Percentiles rank a stretch among this genome's conserved stretches.
Conservation (phyloP, 2,329 filamentous ascomycete genomes). For the Phialocephala sp. region DNA sequence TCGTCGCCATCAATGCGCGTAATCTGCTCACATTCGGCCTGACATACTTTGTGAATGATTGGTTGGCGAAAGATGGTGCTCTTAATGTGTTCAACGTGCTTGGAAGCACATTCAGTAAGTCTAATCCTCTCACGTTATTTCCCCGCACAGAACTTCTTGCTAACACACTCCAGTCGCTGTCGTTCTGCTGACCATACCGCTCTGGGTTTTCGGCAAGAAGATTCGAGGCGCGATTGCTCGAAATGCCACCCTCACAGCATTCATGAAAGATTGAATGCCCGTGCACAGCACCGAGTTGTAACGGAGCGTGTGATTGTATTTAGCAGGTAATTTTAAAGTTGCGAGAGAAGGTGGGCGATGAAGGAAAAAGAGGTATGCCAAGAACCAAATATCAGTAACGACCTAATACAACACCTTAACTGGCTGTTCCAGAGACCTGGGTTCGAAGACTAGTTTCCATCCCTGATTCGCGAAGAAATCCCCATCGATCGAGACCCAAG, state of each 20-base stretch:
- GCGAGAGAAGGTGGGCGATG: neutral
- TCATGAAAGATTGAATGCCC: constrained; percentile 29
- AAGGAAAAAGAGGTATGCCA: neutral
- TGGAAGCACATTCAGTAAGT: constrained; percentile 37
- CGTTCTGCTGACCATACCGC: constrained; percentile 31
- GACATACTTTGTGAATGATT: constrained; percentile 51
- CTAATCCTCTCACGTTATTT: neutral
- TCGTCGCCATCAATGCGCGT: constrained; percentile 34
- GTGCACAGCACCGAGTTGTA: neutral
- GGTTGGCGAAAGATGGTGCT: constrained; percentile 45
- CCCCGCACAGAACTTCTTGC: neutral
- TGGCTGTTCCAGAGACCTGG: constrained; percentile 7
- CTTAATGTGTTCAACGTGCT: constrained; percentile 47
- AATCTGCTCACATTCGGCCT: constrained; percentile 52
- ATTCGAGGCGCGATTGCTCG: constrained; percentile 31
- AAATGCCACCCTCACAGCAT: constrained; percentile 25
- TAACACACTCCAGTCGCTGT: constrained; percentile 23
- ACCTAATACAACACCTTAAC: neutral
- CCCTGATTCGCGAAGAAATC: neutral
- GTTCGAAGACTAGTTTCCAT: neutral
- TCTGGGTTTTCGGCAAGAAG: constrained; percentile 35
- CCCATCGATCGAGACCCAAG: neutral
- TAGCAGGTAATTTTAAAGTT: neutral
- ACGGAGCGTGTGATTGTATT: neutral
- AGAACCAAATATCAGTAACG: neutral